A percentile compares a stretch with the other conserved stretches of the same genome.
phyloP scores from a whole-genome alignment of 306 rosid species.

The Quercus glauca region DNA sequence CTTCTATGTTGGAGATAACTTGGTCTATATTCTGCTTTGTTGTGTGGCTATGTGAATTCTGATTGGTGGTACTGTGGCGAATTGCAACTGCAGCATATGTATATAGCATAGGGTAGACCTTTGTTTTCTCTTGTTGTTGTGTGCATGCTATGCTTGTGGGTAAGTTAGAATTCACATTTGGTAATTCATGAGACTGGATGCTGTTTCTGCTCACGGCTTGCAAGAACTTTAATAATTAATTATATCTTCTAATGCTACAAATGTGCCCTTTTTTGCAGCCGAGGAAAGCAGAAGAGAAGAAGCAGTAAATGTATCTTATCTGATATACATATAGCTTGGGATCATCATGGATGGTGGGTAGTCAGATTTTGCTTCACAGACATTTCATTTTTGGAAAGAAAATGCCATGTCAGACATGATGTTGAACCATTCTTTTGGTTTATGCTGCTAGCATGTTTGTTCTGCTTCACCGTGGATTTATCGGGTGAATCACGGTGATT shows the following conservation, averaged over 20 bases:
- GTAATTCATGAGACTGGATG: background rate
- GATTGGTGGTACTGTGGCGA: background rate
- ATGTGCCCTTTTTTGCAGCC: slow-evolving; percentile 52
- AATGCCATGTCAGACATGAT: background rate
- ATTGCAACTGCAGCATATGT: background rate
- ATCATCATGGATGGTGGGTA: slow-evolving; percentile 4
- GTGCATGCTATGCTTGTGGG: background rate
- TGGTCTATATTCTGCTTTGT: background rate
- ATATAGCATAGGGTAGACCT: background rate
- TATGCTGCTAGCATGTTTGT: background rate
- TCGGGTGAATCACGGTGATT: slow-evolving; percentile 9
- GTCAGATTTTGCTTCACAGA: background rate
- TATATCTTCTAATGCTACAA: background rate
- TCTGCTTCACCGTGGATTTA: slow-evolving; percentile 16
- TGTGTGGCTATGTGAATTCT: background rate
- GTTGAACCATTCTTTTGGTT: background rate
- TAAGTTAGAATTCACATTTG: background rate
- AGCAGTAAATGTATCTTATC: slow-evolving; percentile 40
- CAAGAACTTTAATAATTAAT: background rate
- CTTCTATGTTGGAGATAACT: too few species aligned
- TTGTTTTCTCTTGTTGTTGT: background rate
- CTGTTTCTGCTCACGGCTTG: background rate
- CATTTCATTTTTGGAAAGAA: slow-evolving; percentile 13
- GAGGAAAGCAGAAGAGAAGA: slow-evolving; percentile 89
- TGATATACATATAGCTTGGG: background rate